Conservation (phyloP, 2,329 filamentous ascomycete species). For the Periconia sp. region DNA sequence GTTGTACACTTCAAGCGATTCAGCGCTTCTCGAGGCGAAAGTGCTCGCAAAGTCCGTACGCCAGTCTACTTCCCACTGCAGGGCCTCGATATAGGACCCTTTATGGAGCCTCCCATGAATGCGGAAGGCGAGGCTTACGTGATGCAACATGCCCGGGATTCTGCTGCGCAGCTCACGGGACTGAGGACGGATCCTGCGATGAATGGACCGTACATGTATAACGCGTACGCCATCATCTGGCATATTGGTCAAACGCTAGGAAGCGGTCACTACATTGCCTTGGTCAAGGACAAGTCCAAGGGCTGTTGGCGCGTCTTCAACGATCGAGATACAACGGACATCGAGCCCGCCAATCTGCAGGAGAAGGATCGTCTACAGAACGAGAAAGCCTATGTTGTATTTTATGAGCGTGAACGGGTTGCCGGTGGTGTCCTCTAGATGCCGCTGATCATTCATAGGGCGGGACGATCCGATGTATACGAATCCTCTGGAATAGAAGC, state of each 20-base stretch:
- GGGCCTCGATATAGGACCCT: slow-evolving; percentile 68
- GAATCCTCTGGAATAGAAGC: no score
- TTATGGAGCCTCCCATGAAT: slow-evolving; percentile 59
- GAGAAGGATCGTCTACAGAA: slow-evolving; percentile 62
- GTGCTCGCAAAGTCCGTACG: slow-evolving; percentile 71
- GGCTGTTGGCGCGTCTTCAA: slow-evolving; percentile 68
- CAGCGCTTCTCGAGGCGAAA: slow-evolving; percentile 61
- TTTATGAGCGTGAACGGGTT: slow-evolving; percentile 59
- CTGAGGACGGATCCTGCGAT: slow-evolving; percentile 50
- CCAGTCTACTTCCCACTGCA: slow-evolving; percentile 79
- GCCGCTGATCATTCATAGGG: no score
- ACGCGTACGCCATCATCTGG: slow-evolving; percentile 83
- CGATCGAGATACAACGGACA: slow-evolving; percentile 60
- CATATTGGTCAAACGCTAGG: slow-evolving; percentile 73
- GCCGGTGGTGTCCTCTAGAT: slow-evolving; percentile 39
- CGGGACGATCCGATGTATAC: no score
- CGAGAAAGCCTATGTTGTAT: slow-evolving; percentile 69
- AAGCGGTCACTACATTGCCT: slow-evolving; percentile 80
- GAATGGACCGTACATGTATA: slow-evolving; percentile 72
- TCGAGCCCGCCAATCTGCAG: slow-evolving; percentile 60
- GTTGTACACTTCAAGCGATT: slow-evolving; percentile 80
- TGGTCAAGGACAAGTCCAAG: slow-evolving; percentile 57
- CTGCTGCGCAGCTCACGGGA: slow-evolving; percentile 31
- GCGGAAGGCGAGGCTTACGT: slow-evolving; percentile 48
- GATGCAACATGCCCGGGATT: slow-evolving; percentile 28